Evolutionary conservation across 495 filamentous ascomycete species (phyloP).

Genomic region (Penicillium argentinense): DNA sequence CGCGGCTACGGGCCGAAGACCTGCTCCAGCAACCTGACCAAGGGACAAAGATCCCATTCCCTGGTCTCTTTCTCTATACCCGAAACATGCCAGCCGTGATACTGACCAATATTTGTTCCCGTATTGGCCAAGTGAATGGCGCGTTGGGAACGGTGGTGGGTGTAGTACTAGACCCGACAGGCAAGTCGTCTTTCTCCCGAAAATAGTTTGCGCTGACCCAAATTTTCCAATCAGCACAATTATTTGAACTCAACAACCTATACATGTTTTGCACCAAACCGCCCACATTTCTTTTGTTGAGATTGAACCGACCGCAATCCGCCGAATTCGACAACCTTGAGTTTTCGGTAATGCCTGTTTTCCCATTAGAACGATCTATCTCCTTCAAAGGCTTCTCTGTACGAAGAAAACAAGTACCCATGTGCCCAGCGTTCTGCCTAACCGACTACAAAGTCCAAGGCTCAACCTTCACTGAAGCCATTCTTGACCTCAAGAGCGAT

Average conservation of each 20-base stretch:
- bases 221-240: neutral
- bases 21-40: neutral
- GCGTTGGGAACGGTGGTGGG: neutral
- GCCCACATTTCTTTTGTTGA: neutral
- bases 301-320: neutral
- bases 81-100: neutral
- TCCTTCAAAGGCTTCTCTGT: neutral
- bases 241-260: neutral
- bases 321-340: neutral
- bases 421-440: conserved; percentile 4
- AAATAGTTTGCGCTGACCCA: neutral
- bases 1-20: neutral
- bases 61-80: neutral
- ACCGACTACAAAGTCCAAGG: conserved; percentile 6
- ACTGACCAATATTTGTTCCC: neutral
- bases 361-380: neutral
- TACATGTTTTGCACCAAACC: neutral
- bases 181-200: neutral
- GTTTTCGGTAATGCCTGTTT: neutral
- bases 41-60: neutral
- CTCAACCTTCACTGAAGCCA: neutral
- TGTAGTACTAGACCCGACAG: neutral
- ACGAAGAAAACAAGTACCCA: neutral
- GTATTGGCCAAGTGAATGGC: neutral
- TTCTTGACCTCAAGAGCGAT: neutral